Evolutionary conservation across 2,329 filamentous ascomycete genomes (phyloP).

Genomic region (Alternaria atra): DNA sequence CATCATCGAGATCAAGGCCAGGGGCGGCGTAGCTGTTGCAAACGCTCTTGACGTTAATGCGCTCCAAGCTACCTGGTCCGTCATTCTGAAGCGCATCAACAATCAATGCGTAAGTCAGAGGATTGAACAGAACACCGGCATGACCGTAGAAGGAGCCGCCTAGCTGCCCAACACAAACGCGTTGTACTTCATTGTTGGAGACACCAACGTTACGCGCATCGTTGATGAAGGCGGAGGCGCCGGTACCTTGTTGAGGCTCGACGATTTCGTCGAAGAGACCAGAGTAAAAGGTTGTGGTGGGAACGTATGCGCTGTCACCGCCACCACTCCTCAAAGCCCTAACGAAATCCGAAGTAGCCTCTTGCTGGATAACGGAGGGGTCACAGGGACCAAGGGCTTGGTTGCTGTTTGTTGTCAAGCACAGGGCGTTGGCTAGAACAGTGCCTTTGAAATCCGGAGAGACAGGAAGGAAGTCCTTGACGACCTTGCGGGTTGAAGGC

Average conservation of each 20-base stretch:
- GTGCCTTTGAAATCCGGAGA: slow-evolving; percentile 65
- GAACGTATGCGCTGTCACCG: slow-evolving; percentile 64
- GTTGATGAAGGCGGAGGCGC: slow-evolving; percentile 58
- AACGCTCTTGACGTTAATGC: slow-evolving; percentile 53
- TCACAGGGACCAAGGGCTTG: slow-evolving; percentile 37
- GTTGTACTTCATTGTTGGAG: slow-evolving; percentile 61
- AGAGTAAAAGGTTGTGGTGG: slow-evolving; percentile 64
- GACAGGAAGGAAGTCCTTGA: slow-evolving; percentile 63
- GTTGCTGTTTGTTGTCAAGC: slow-evolving; percentile 28
- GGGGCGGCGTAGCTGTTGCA: slow-evolving; percentile 53
- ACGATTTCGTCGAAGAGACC: slow-evolving; percentile 61
- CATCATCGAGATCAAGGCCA: slow-evolving; percentile 55
- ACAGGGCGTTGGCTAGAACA: slow-evolving; percentile 44
- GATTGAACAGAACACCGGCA: slow-evolving; percentile 61
- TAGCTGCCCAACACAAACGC: slow-evolving; percentile 51
- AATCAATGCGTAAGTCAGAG: slow-evolving; percentile 56
- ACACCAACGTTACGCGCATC: slow-evolving; percentile 58
- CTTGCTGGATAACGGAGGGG: slow-evolving; percentile 60
- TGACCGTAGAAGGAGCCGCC: slow-evolving; percentile 61
- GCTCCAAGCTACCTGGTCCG: slow-evolving; percentile 54
- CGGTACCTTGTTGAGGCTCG: slow-evolving; percentile 58
- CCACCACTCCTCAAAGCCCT: slow-evolving; percentile 53
- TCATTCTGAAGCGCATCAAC: slow-evolving; percentile 60
- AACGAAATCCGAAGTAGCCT: slow-evolving; percentile 57
- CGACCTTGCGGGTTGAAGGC: slow-evolving; percentile 58